Conservation (phyloP, 352 stramenopile species). For the Pythium apleroticum region DNA sequence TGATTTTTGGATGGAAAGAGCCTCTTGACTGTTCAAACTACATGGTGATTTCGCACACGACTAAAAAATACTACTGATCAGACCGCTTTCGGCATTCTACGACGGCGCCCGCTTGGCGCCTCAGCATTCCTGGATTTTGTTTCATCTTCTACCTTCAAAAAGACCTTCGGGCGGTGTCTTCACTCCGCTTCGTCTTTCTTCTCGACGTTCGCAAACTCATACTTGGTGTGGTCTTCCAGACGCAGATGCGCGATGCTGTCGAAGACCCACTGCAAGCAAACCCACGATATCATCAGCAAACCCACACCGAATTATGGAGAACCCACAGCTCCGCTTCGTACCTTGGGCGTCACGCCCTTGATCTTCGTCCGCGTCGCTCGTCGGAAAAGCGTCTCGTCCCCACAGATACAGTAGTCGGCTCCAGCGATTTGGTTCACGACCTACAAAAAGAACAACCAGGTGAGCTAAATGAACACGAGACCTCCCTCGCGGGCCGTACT, state of each 20-base stretch:
- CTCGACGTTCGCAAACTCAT: slow-evolving; percentile 3
- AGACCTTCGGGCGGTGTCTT: neutral
- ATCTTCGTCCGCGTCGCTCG: slow-evolving; percentile 55
- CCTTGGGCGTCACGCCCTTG: slow-evolving; percentile 65
- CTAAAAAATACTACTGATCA: neutral
- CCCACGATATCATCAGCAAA: slow-evolving; percentile 9
- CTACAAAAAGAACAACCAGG: slow-evolving; percentile 25
- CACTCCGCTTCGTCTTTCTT: slow-evolving; percentile 6
- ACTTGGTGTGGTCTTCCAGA: slow-evolving; percentile 46
- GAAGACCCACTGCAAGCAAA: slow-evolving; percentile 52
- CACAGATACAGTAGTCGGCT: slow-evolving; percentile 63
- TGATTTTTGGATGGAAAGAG: too few relatives aligned
- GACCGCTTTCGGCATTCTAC: neutral
- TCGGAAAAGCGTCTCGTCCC: slow-evolving; percentile 58
- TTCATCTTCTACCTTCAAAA: neutral
- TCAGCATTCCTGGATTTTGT: neutral
- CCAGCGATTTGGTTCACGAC: slow-evolving; percentile 77
- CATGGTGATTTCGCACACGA: neutral
- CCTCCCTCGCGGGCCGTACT: neutral
- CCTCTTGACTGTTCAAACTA: neutral
- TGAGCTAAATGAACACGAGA: neutral
- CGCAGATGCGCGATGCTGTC: slow-evolving; percentile 74
- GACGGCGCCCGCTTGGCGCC: neutral
- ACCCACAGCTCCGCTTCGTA: slow-evolving; percentile 15
- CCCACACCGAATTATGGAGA: neutral